Conservation (phyloP, 2,329 filamentous ascomycete species). For the Ophiostoma sp. region DNA sequence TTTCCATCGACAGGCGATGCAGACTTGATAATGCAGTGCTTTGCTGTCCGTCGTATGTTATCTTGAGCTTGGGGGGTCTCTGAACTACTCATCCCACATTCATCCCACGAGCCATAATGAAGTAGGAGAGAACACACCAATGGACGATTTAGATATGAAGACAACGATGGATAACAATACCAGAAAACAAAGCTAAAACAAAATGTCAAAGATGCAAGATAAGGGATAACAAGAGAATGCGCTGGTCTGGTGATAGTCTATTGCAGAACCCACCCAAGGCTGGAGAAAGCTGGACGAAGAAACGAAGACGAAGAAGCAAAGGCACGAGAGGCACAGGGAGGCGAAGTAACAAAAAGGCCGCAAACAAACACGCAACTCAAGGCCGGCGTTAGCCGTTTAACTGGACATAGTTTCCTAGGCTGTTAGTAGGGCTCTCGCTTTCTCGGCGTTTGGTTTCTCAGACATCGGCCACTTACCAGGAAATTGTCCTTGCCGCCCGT, state of each 20-base stretch:
- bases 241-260: background rate
- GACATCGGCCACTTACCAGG: constrained; percentile 61
- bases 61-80: too few species aligned
- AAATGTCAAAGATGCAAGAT: too few species aligned
- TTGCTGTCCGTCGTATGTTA: too few species aligned
- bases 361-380: background rate
- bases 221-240: too few species aligned
- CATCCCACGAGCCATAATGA: too few species aligned
- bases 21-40: too few species aligned
- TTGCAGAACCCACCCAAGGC: background rate
- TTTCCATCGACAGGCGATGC: too few species aligned
- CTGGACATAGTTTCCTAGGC: constrained; percentile 44
- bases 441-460: background rate
- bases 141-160: too few species aligned
- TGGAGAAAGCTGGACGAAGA: background rate
- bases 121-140: too few species aligned
- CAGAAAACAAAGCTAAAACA: too few species aligned
- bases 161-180: too few species aligned
- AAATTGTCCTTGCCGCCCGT: constrained; percentile 82
- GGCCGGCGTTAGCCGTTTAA: constrained; percentile 32
- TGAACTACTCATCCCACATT: too few species aligned
- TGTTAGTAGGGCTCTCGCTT: background rate
- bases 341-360: background rate
- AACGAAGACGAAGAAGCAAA: background rate
- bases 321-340: background rate